phyloP scores from a whole-genome alignment of 164 flowering plant genomes.

The Macadamia integrifolia region DNA sequence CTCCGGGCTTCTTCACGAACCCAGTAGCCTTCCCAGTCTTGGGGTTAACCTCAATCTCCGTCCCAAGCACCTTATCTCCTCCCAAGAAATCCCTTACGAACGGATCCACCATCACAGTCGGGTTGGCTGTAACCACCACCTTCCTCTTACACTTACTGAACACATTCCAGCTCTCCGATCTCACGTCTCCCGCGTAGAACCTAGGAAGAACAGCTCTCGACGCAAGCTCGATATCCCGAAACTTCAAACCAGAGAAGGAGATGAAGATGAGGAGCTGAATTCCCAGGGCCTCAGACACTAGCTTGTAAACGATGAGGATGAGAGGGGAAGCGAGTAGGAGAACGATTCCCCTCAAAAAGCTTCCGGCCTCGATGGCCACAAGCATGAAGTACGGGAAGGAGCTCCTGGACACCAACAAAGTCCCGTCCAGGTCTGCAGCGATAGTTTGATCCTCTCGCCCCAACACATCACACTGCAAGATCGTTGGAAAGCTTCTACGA shows the following conservation, averaged over 20 bases:
- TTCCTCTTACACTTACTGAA: conserved; percentile 56
- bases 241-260: conserved; percentile 59
- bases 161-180: conserved; percentile 67
- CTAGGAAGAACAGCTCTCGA: conserved; percentile 79
- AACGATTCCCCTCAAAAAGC: conserved; percentile 66
- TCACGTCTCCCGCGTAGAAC: conserved; percentile 74
- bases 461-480: conserved; percentile 24
- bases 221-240: conserved; percentile 80
- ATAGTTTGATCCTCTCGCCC: conserved; percentile 28
- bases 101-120: conserved; percentile 80
- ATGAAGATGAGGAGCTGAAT: conserved; percentile 75
- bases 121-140: conserved; percentile 86
- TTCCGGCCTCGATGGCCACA: conserved; percentile 87
- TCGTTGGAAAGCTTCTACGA: conserved; percentile 33
- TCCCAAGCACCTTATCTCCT: conserved; percentile 81
- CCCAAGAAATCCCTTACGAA: conserved; percentile 79
- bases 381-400: conserved; percentile 94
- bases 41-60: conserved; percentile 81
- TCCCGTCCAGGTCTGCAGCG: conserved; percentile 94
- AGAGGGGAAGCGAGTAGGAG: conserved; percentile 70
- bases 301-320: conserved; percentile 52
- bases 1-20: conserved; percentile 67
- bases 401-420: conserved; percentile 57
- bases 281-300: conserved; percentile 69
- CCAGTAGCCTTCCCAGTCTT: conserved; percentile 83